Evolutionary conservation across 495 filamentous ascomycete genomes (phyloP).

Genomic region (Margaritispora aquatica): DNA sequence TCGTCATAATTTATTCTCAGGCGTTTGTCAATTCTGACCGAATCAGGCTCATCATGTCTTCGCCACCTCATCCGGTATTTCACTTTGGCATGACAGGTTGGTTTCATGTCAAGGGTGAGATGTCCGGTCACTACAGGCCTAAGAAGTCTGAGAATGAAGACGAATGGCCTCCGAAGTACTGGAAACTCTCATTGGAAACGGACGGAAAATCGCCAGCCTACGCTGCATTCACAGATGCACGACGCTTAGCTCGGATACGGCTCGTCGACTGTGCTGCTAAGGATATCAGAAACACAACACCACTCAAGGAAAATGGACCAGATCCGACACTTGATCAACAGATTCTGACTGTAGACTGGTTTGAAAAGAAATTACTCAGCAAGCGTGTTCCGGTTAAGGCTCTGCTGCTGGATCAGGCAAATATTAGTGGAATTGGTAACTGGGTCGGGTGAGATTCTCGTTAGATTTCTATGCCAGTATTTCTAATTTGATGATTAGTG

Average conservation of each 20-base stretch:
- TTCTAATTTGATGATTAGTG: conserved; percentile 36
- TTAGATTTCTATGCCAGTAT: background rate
- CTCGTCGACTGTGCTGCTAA: conserved; percentile 72
- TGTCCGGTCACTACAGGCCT: conserved; percentile 71
- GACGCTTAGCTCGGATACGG: conserved; percentile 70
- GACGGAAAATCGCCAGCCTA: conserved; percentile 50
- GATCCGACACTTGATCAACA: conserved; percentile 85
- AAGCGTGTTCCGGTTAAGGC: conserved; percentile 84
- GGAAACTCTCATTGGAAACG: conserved; percentile 77
- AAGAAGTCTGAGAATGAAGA: conserved; percentile 48
- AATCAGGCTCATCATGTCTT: conserved; percentile 51
- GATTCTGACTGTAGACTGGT: conserved; percentile 63
- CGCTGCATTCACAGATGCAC: conserved; percentile 77
- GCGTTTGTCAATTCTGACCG: background rate
- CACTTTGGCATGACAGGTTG: conserved; percentile 89
- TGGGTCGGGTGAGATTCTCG: conserved; percentile 62
- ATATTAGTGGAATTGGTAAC: conserved; percentile 89
- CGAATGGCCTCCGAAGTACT: conserved; percentile 84
- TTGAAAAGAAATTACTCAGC: conserved; percentile 58
- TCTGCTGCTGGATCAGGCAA: conserved; percentile 79
- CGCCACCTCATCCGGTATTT: conserved; percentile 80
- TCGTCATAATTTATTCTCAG: background rate
- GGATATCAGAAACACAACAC: conserved; percentile 68
- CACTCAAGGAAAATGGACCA: conserved; percentile 84
- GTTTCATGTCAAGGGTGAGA: conserved; percentile 75